Conservation (phyloP, 345 rosid genomes). For the Mangifera indica region DNA sequence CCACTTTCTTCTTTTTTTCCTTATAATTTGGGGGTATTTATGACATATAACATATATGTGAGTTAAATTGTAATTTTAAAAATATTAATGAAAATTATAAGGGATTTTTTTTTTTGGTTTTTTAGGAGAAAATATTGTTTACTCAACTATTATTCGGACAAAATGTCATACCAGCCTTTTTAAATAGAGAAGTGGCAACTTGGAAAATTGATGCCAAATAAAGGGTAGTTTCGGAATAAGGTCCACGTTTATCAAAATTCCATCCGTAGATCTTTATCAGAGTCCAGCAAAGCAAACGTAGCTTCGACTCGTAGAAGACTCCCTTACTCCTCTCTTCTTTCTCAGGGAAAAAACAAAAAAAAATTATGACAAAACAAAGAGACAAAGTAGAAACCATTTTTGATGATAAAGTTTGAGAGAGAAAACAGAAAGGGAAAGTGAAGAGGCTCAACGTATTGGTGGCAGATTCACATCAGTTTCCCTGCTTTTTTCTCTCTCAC, state of each 20-base stretch:
- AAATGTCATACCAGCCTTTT: background rate
- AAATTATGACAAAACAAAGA: background rate
- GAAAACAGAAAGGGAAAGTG: background rate
- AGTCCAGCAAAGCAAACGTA: constrained; percentile 27
- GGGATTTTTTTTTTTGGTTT: too few relatives aligned
- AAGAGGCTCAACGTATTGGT: background rate
- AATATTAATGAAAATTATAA: too few relatives aligned
- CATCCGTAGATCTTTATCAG: background rate
- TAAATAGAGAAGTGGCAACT: background rate
- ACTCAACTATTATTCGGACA: too few relatives aligned
- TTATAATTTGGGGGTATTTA: too few relatives aligned
- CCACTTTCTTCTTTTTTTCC: too few relatives aligned
- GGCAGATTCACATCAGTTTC: background rate
- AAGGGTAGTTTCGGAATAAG: background rate
- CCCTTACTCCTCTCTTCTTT: background rate
- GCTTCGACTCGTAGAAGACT: constrained; percentile 28
- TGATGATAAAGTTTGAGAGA: constrained; percentile 2
- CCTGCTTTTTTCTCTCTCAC: background rate
- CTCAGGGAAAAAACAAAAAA: background rate
- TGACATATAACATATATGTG: too few relatives aligned
- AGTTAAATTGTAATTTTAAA: too few relatives aligned
- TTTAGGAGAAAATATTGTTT: too few relatives aligned
- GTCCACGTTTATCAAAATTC: background rate
- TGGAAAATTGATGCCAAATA: background rate
- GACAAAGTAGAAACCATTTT: constrained; percentile 12